Base-by-base conservation (phyloP, 1,139 yeast species). In the Debaryomycetaceae sp. region DNA sequence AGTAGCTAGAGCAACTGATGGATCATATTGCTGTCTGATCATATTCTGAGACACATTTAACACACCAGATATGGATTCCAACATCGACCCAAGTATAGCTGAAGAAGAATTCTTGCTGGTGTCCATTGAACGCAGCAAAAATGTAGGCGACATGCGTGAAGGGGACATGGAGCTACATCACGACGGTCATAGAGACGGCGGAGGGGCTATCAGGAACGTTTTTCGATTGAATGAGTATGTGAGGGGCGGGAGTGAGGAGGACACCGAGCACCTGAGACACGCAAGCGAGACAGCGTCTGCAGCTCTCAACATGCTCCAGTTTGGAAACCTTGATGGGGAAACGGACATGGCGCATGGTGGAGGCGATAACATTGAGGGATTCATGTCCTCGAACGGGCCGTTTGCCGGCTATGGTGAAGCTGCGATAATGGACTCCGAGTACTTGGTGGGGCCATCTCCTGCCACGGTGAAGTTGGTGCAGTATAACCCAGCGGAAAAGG, bases 401-500 rank as follows among this genome's bases (percentile, higher is more conserved):
- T 43, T 36, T 36, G 17, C 11, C 7, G 38, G 39, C 6, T 42
- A 36, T 23, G 30, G 41, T 13, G 44, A 38, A 6, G 38, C 24
- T 8, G 41, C 36, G 17, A 36, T 35, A 14, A 30, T 43, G 6
- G 38, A 36, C 6, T 42, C 39, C 14, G 39, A 37, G 3, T 35
- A 41, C n/a, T 9, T 37, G 17, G 22, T 30, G 6, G 39, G 36
- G 11, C 37, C 31, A 8, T 22, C 45, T 5, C 35, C 37, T 14
- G 34, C 36, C 6, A 17, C 37, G 5, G 59, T 58, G 4, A 52
- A 56, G 27, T 45, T 70, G 38, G 74, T 68, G n/a, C 69, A 62
- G 27, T 70, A 70, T 49, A 57, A 62, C 37, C 75, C 73, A 5
- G 52, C 55, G 14, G 56, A 57, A 35, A 66, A 63, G 44, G 57